Evolutionary conservation across 2,329 filamentous ascomycete species (phyloP).

Genomic region (Myriosclerotinia curreyana): DNA sequence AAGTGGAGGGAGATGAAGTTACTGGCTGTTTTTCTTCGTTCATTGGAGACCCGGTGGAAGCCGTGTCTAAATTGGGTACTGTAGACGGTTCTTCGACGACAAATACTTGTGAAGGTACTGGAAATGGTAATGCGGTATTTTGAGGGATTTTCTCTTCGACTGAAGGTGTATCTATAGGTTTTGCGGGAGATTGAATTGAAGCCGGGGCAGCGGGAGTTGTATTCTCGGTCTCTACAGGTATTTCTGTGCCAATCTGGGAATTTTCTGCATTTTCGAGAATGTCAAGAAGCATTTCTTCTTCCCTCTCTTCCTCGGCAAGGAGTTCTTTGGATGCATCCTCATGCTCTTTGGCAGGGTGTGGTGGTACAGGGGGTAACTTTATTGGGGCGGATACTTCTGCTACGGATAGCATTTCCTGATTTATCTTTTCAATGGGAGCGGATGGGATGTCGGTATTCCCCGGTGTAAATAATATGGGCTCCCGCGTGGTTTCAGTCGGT

Average conservation of each 20-base stretch:
- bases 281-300: slow-evolving; percentile 36
- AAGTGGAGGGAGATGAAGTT: too few species aligned
- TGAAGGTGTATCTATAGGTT: background rate
- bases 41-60: background rate
- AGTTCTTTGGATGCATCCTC: slow-evolving; percentile 22
- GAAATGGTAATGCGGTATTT: background rate
- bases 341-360: slow-evolving; percentile 27
- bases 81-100: background rate
- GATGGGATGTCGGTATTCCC: background rate
- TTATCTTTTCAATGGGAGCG: slow-evolving; percentile 17
- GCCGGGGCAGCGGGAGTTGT: background rate
- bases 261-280: slow-evolving; percentile 29
- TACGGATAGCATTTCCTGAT: slow-evolving; percentile 30
- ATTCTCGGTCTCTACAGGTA: background rate
- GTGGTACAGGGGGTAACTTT: slow-evolving; percentile 28
- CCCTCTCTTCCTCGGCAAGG: slow-evolving; percentile 31
- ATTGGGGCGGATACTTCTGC: slow-evolving; percentile 23
- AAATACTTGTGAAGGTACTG: background rate
- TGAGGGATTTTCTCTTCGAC: background rate
- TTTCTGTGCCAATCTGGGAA: slow-evolving; percentile 21
- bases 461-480: background rate
- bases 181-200: background rate
- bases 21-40: background rate
- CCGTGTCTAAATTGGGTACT: background rate
- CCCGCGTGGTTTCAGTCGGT: slow-evolving; percentile 18